Evolutionary conservation across 2,329 filamentous ascomycete species (phyloP).

Genomic region (Huntiella abstrusa): DNA sequence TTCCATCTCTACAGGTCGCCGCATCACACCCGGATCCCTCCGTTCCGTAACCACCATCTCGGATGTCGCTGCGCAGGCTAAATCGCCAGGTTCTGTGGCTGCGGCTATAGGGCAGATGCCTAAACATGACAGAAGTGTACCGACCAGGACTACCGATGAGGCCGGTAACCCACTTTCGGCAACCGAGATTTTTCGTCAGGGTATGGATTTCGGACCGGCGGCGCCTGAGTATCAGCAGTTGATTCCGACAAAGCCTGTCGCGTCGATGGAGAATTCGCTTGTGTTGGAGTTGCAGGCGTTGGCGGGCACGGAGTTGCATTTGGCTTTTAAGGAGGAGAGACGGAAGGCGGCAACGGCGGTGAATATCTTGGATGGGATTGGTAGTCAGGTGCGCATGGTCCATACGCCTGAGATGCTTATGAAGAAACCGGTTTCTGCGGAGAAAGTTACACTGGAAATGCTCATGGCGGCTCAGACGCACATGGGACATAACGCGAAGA

Average conservation of each 20-base stretch:
- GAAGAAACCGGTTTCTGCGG: constrained; percentile 51
- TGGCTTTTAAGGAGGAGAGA: neutral
- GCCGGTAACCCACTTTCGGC: neutral
- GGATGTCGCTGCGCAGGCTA: neutral
- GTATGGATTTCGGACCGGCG: neutral
- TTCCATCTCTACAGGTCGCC: constrained; percentile 2
- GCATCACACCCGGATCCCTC: constrained; percentile 3
- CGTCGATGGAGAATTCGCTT: constrained; percentile 9
- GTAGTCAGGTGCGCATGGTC: constrained; percentile 29
- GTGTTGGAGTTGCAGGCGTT: constrained; percentile 9
- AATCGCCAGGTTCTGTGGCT: neutral
- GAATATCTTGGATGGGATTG: constrained; percentile 14
- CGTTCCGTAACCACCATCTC: constrained; percentile 3
- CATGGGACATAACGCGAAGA: constrained; percentile 73
- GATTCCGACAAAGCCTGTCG: constrained; percentile 9
- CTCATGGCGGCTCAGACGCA: constrained; percentile 75
- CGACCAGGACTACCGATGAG: neutral
- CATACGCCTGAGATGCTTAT: constrained; percentile 52
- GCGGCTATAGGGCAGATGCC: neutral
- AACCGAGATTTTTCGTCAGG: neutral
- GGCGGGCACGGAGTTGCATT: constrained; percentile 8
- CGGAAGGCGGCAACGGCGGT: neutral
- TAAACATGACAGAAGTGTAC: neutral
- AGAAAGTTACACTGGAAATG: constrained; percentile 76
- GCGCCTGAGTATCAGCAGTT: constrained; percentile 1